Percentiles rank a stretch among this genome's conserved stretches.
Conservation (phyloP, 768 basidiomycete genomes). For the Pleurotus tuoliensis region DNA sequence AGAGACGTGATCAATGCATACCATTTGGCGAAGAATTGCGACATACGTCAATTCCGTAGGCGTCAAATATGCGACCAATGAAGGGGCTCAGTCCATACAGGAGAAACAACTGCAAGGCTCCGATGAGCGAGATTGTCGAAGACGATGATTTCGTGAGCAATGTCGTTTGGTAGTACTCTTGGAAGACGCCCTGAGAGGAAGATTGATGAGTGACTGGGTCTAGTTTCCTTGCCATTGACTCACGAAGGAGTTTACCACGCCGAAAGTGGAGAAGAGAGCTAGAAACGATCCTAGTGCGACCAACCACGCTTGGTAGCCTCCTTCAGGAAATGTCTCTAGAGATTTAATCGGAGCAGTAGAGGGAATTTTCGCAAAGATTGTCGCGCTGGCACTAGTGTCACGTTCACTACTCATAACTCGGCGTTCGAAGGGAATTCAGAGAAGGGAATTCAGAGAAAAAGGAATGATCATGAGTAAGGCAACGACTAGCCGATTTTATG, state of each 20-base stretch:
- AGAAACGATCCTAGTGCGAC: conserved; percentile 8
- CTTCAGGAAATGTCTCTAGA: conserved; percentile 7
- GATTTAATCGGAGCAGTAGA: too few species aligned
- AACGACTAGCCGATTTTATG: too few species aligned
- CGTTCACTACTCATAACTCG: too few species aligned
- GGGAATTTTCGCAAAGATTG: too few species aligned
- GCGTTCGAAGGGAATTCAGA: too few species aligned
- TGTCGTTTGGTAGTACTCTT: conserved; percentile 20
- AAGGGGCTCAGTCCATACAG: conserved; percentile 20
- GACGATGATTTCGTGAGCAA: conserved; percentile 18
- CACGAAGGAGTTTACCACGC: conserved; percentile 10
- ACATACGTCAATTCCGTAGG: conserved; percentile 19
- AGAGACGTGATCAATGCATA: not conserved
- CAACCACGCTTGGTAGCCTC: conserved; percentile 9
- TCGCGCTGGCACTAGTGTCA: too few species aligned
- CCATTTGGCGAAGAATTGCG: not conserved
- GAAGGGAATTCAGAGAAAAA: too few species aligned
- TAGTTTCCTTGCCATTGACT: not conserved
- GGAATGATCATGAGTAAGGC: too few species aligned
- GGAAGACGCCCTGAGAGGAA: conserved; percentile 20
- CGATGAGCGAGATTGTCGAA: conserved; percentile 23
- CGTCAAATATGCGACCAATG: conserved; percentile 21
- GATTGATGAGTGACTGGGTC: not conserved
- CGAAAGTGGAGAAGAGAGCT: conserved; percentile 10
- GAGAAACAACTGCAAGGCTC: conserved; percentile 21